Conservation (phyloP, 345 rosid genomes). For the Stellera chamaejasme region DNA sequence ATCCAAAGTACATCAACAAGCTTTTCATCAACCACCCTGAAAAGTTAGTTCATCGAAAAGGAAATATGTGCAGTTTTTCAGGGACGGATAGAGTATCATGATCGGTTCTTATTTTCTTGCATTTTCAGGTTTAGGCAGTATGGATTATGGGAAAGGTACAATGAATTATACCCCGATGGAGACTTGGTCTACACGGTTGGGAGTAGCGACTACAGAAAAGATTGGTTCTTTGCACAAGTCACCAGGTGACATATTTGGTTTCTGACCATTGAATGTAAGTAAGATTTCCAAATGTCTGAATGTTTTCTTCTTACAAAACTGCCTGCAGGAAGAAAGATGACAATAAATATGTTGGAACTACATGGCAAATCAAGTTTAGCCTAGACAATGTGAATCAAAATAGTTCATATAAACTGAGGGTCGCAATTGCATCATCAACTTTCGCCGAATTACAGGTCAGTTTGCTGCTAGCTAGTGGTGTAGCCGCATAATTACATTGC, state of each 20-base stretch:
- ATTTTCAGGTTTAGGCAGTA: conserved; percentile 64
- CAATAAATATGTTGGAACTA: conserved; percentile 41
- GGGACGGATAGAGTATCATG: too few relatives aligned
- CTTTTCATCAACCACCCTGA: conserved; percentile 57
- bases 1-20: conserved; percentile 42
- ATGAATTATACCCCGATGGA: conserved; percentile 54
- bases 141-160: conserved; percentile 84
- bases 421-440: conserved; percentile 76
- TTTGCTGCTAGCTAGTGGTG: not conserved
- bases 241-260: conserved; percentile 34
- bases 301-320: not conserved
- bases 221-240: conserved; percentile 82
- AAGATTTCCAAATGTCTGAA: not conserved
- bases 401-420: conserved; percentile 40
- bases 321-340: conserved; percentile 35
- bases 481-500: too few relatives aligned
- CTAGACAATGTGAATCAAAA: conserved; percentile 28
- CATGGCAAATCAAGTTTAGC: conserved; percentile 71
- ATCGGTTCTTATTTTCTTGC: not conserved
- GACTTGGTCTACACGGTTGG: conserved; percentile 69
- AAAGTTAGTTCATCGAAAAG: conserved; percentile 27
- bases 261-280: not conserved
- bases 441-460: conserved; percentile 61
- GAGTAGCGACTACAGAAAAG: conserved; percentile 51
- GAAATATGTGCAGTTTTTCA: too few relatives aligned